Conservation (phyloP, 2,329 filamentous ascomycete species). For the Clarireedia paspali region DNA sequence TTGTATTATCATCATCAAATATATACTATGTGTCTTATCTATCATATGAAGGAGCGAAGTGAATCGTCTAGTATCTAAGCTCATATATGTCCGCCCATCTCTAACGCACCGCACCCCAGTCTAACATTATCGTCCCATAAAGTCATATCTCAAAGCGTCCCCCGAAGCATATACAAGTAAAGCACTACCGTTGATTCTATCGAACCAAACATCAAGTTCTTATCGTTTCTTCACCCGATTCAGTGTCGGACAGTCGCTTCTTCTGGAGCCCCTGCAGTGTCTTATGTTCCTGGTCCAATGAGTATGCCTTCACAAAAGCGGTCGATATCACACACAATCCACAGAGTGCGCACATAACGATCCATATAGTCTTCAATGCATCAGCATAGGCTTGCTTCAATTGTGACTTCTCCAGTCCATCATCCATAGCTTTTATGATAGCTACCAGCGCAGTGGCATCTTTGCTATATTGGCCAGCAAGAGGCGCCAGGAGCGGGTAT, state of each 20-base stretch:
- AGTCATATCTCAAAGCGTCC: too few species aligned
- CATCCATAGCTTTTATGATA: slow-evolving; percentile 23
- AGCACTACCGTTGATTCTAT: too few species aligned
- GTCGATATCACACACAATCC: slow-evolving; percentile 41
- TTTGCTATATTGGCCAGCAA: slow-evolving; percentile 23
- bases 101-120: too few species aligned
- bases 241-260: slow-evolving; percentile 18
- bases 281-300: slow-evolving; percentile 38
- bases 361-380: slow-evolving; percentile 47
- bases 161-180: too few species aligned
- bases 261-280: slow-evolving; percentile 41
- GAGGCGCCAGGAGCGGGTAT: slow-evolving; percentile 18
- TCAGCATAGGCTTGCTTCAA: slow-evolving; percentile 47
- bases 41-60: too few species aligned
- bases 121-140: too few species aligned
- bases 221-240: not conserved
- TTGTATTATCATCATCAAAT: too few species aligned
- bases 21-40: too few species aligned
- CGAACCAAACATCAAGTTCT: not conserved
- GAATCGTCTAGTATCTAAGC: too few species aligned
- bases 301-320: slow-evolving; percentile 41
- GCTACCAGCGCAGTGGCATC: slow-evolving; percentile 25
- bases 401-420: slow-evolving; percentile 33
- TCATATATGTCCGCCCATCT: too few species aligned
- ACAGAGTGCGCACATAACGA: slow-evolving; percentile 45